A percentile compares a stretch with the other conserved stretches of the same genome.
These are phyloP conservation scores for Pseudomassariella vexata DNA, from an alignment of 2,329 filamentous ascomycete genomes.

Conservation along the genomic window DNA sequence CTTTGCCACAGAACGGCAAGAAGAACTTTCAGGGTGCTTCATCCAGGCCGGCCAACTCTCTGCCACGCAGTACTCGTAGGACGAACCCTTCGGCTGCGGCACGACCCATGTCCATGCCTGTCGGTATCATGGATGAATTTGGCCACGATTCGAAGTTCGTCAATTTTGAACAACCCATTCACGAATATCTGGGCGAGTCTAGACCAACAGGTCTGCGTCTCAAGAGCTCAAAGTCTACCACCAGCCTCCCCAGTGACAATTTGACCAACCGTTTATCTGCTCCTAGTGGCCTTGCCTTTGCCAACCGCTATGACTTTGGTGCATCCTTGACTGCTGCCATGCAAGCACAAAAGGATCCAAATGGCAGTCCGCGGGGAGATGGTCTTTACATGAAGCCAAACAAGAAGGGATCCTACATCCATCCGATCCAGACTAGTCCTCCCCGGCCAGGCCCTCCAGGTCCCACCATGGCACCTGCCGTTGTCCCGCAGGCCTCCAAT, in stretches of 20 bases:
- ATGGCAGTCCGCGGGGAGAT: conserved; percentile 46
- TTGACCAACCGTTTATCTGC: conserved; percentile 44
- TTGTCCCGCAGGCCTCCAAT: conserved; percentile 26
- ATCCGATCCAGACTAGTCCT: conserved; percentile 10
- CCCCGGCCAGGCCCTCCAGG: no score
- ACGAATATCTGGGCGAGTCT: conserved; percentile 60
- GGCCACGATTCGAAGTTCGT: conserved; percentile 49
- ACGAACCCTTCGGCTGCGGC: conserved; percentile 32
- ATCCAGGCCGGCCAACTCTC: conserved; percentile 43
- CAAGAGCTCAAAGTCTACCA: conserved; percentile 61
- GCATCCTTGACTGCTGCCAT: conserved; percentile 84
- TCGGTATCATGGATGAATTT: conserved; percentile 65
- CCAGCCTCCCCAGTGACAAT: conserved; percentile 59
- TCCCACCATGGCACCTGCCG: background rate
- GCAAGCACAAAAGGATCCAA: conserved; percentile 62
- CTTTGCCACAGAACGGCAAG: conserved; percentile 56
- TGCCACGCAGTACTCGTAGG: conserved; percentile 64
- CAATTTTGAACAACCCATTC: conserved; percentile 53
- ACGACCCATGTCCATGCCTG: conserved; percentile 49
- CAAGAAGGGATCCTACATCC: conserved; percentile 26
- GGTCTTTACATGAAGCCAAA: conserved; percentile 51
- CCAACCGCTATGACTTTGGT: conserved; percentile 91
- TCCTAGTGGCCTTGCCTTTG: conserved; percentile 69
- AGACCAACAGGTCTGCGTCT: conserved; percentile 56
- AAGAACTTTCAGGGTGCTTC: conserved; percentile 43